Base-by-base conservation (phyloP, 768 basidiomycete genomes). In the Lactarius evosmus region DNA sequence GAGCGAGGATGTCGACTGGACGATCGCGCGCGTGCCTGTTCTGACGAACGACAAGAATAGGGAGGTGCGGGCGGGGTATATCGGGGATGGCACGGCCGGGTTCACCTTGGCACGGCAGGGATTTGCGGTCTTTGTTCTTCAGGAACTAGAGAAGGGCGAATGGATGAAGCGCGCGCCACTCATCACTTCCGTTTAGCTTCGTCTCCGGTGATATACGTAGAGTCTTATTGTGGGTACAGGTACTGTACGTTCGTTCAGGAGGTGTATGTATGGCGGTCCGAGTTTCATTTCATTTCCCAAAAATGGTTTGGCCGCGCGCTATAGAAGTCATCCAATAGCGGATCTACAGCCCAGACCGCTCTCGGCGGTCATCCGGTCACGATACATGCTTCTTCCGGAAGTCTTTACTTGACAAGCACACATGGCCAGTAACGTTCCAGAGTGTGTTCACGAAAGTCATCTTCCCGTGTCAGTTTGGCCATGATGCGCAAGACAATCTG, bases 1-100 rank as follows among this genome's bases (percentile, higher is more conserved):
- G 62, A 80, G 80, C 14, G 75, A 75, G 0, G 78, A 81, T 22
- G 69, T 89, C 19, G 82, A 85, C 27, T 91, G 87, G 86, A 91
- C 87, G 7, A 82, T 90, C 51, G 84, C 79, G 33, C 78, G 89
- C 36, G 87, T 91, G 2, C 88, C 88, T 0, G 57, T 88, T 29
- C 70, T 91, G 69, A 85, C 79, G 49, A 78, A 83, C 65, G 75
- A 78, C 4, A 70, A 78, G 29, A 76, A 75, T 16, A 81, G 75
- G 66, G 77, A 77, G 0, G 76, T 83, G 34, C 71, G 82, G 3
- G 85, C 80, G 32, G 89, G 89, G 3, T 88, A 89, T 69, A 74
- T 87, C 6, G 89, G 89, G 3, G 89, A 91, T 66, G 81, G 80
- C 17, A 79, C 78, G 67, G 80, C 78, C 8, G 80, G 78, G 25